Percentiles rank a stretch among this genome's conserved stretches.
Evolutionary conservation across 306 rosid species (phyloP).

Genomic region (Rosa lucieae): DNA sequence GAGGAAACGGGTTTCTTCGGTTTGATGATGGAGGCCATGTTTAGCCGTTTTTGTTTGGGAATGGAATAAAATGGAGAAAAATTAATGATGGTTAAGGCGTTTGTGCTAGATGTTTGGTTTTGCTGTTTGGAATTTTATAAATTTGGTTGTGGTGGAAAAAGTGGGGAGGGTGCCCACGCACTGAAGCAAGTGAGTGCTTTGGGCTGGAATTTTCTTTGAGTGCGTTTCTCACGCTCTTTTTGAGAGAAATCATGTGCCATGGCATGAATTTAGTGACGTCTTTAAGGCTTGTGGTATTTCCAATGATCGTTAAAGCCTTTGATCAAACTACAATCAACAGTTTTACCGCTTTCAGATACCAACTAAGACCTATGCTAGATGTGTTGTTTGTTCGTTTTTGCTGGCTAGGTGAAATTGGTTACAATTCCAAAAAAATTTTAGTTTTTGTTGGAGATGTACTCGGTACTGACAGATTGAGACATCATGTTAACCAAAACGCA

Average conservation of each 20-base stretch:
- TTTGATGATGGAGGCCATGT: slow-evolving; percentile 66
- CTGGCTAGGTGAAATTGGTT: not conserved
- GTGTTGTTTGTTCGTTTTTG: not conserved
- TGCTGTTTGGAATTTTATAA: slow-evolving; percentile 20
- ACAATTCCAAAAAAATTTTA: not conserved
- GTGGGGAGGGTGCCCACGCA: slow-evolving; percentile 46
- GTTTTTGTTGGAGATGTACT: not conserved
- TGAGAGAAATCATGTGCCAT: slow-evolving; percentile 17
- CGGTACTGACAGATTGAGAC: too few species aligned
- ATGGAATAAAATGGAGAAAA: not conserved
- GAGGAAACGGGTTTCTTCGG: slow-evolving; percentile 42
- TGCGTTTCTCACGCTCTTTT: slow-evolving; percentile 58
- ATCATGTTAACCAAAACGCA: too few species aligned
- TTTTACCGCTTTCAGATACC: not conserved
- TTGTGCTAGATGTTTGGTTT: slow-evolving; percentile 4
- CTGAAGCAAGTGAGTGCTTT: slow-evolving; percentile 43
- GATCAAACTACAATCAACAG: not conserved
- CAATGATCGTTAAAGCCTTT: not conserved
- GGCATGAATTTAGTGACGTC: not conserved
- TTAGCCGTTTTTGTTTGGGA: slow-evolving; percentile 2
- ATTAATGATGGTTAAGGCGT: too few species aligned
- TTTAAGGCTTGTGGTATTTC: not conserved
- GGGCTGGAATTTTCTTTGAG: slow-evolving; percentile 28
- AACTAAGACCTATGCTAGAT: not conserved
- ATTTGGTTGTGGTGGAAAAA: slow-evolving; percentile 18